Evolutionary conservation across 108 stramenopile species (phyloP).

Genomic region (Licmophora abbreviata): DNA sequence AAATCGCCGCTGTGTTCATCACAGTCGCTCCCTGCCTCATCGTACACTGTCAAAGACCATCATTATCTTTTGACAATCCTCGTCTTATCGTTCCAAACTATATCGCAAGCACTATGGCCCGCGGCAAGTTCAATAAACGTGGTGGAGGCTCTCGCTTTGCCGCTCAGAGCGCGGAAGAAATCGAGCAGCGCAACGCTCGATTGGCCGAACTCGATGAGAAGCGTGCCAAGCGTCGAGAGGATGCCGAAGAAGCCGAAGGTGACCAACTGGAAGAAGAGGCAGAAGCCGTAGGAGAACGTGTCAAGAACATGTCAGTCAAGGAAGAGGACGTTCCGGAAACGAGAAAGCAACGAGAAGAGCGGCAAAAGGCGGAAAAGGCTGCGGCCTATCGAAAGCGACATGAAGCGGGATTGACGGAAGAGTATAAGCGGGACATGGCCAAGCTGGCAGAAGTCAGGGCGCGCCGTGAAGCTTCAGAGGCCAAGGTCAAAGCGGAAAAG

Average conservation of each 20-base stretch:
- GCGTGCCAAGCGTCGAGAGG: constrained; percentile 60
- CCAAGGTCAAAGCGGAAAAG: constrained; percentile 41
- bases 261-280: constrained; percentile 29
- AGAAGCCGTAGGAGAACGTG: constrained; percentile 27
- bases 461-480: constrained; percentile 60
- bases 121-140: constrained; percentile 78
- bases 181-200: constrained; percentile 73
- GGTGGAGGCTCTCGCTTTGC: constrained; percentile 72
- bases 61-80: too few relatives aligned
- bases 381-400: constrained; percentile 45
- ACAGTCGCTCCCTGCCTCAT: too few relatives aligned
- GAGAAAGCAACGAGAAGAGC: constrained; percentile 21
- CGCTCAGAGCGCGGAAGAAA: constrained; percentile 77
- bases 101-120: constrained; percentile 43
- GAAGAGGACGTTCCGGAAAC: constrained; percentile 27
- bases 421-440: constrained; percentile 82
- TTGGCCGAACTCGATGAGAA: constrained; percentile 73
- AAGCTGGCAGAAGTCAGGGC: constrained; percentile 73
- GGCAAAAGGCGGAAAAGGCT: constrained; percentile 34
- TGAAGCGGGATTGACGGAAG: constrained; percentile 62
- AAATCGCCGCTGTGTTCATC: too few relatives aligned
- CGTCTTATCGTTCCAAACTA: too few relatives aligned
- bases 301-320: constrained; percentile 26
- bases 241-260: constrained; percentile 47
- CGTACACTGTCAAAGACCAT: too few relatives aligned